phyloP scores from a whole-genome alignment of 1,284 basidiomycete species.

The Exobasidium cylindrosporum region DNA sequence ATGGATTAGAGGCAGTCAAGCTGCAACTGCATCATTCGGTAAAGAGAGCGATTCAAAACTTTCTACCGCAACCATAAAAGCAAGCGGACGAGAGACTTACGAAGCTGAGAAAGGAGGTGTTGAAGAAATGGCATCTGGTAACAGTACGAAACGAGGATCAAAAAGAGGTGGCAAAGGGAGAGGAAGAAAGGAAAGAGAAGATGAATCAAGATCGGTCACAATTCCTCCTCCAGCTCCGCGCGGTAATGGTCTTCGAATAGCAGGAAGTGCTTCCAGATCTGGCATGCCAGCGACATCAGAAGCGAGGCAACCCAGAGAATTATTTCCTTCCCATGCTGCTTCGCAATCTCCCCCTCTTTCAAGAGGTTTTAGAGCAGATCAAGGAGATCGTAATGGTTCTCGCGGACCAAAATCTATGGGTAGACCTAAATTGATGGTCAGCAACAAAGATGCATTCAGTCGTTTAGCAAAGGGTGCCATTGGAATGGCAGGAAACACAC shows the following conservation, averaged over 20 bases:
- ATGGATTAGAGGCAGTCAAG: constrained; percentile 7
- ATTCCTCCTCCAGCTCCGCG: neutral
- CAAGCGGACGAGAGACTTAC: neutral
- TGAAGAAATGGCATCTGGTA: neutral
- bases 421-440: neutral
- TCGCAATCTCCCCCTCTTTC: neutral
- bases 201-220: neutral
- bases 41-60: neutral
- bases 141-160: neutral
- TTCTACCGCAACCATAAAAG: neutral
- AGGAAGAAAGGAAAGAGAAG: neutral
- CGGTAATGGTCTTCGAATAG: too few relatives aligned
- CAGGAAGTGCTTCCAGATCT: too few relatives aligned
- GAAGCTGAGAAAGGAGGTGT: neutral
- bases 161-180: constrained; percentile 3
- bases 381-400: neutral
- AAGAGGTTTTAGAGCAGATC: neutral
- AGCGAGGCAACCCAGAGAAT: neutral
- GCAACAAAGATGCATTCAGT: neutral
- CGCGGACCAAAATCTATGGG: neutral
- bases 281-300: neutral
- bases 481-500: too few relatives aligned
- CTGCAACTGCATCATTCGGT: neutral
- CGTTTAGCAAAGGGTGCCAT: neutral
- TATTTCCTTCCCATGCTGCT: neutral